A percentile compares a stretch with the other conserved stretches of the same genome.
phyloP scores from a whole-genome alignment of 768 basidiomycete species.

The Lyophyllum semitale region DNA sequence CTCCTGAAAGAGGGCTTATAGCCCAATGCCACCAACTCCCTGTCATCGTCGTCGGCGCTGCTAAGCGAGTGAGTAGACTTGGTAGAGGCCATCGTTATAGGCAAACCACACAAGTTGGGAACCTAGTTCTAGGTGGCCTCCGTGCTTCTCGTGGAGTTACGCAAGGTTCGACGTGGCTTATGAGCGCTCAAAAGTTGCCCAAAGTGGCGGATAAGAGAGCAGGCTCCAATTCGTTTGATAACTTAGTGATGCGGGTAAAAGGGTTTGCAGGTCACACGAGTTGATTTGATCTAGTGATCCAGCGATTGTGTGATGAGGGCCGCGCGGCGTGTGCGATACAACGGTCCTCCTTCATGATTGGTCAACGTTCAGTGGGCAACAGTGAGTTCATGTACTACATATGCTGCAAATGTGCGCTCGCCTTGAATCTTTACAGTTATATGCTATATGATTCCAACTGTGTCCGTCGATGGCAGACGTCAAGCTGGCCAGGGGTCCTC shows the following conservation, averaged over 20 bases:
- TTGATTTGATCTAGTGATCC: background rate
- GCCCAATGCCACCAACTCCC: constrained; percentile 63
- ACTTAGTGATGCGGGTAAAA: background rate
- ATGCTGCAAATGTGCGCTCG: too few species aligned
- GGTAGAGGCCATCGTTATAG: constrained; percentile 12
- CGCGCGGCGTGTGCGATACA: too few species aligned
- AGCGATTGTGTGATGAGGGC: too few species aligned
- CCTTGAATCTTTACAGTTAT: too few species aligned
- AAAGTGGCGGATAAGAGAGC: background rate
- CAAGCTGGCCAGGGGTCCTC: too few species aligned
- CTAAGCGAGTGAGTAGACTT: constrained; percentile 18
- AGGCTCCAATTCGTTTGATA: background rate
- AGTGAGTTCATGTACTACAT: too few species aligned
- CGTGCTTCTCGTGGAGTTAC: background rate
- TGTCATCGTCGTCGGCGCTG: constrained; percentile 58
- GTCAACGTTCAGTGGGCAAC: too few species aligned
- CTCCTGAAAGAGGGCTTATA: constrained; percentile 82
- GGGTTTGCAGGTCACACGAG: background rate
- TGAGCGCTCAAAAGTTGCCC: background rate
- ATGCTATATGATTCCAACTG: too few species aligned
- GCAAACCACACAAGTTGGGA: background rate
- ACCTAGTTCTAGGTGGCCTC: background rate
- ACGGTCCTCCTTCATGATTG: too few species aligned
- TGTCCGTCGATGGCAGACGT: too few species aligned
- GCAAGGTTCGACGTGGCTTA: too few species aligned